phyloP scores from a whole-genome alignment of 2,329 filamentous ascomycete genomes.

The Verticillium isaacii region DNA sequence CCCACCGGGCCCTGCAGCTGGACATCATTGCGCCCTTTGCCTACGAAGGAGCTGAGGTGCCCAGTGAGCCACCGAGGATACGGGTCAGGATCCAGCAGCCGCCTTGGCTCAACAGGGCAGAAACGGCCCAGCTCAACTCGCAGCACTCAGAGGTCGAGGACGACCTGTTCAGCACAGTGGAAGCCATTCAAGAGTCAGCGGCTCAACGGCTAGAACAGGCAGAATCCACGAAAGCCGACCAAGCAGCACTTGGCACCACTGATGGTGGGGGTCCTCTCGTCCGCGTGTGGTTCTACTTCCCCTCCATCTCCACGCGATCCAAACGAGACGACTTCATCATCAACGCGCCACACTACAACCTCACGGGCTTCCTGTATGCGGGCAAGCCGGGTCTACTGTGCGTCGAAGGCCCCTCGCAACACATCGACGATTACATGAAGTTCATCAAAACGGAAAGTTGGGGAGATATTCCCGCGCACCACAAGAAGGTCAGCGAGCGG shows the following conservation, averaged over 20 bases:
- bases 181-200: conserved; percentile 34
- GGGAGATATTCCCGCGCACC: conserved; percentile 56
- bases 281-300: conserved; percentile 60
- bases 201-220: conserved; percentile 20
- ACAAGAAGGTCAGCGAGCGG: conserved; percentile 58
- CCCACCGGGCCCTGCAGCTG: conserved; percentile 21
- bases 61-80: conserved; percentile 33
- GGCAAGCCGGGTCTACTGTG: conserved; percentile 55
- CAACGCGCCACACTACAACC: conserved; percentile 42
- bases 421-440: conserved; percentile 55
- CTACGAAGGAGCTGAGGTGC: conserved; percentile 1
- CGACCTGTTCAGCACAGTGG: conserved; percentile 41
- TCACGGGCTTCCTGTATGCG: conserved; percentile 56
- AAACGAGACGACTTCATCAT: conserved; percentile 54
- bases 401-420: conserved; percentile 39
- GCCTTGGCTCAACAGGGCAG: conserved; percentile 46
- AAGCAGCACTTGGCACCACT: neutral
- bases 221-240: conserved; percentile 2
- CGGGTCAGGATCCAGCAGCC: conserved; percentile 42
- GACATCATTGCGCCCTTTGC: conserved; percentile 28
- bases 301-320: conserved; percentile 53
- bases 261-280: conserved; percentile 26
- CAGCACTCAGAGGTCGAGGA: conserved; percentile 30
- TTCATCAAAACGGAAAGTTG: conserved; percentile 61
- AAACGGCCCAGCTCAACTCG: conserved; percentile 30